Evolutionary conservation across 2,329 filamentous ascomycete species (phyloP), one percentile per base, ranked within the genome.

Genomic region (Ophiostoma ips): DNA sequence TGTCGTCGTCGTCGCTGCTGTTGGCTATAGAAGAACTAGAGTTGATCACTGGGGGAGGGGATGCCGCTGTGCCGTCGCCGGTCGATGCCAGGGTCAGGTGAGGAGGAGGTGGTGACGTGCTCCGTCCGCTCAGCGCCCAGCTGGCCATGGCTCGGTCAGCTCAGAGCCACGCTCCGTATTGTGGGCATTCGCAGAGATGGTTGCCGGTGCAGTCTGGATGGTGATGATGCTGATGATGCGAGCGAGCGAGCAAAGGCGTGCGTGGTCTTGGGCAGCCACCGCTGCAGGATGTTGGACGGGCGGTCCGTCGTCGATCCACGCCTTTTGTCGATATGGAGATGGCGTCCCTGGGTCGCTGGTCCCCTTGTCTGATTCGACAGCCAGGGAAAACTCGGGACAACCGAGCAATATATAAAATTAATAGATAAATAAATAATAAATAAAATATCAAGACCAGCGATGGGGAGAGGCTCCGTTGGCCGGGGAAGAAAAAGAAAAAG

Each of bases 121-220:
- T 50, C 24, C 35, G 52, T 46, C 54, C 55, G 49, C 53, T 54
- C 35, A 53, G 53, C 52, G 47, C 49, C 55, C 55, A 51, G 41
- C 53, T 53, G 41, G 56, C 54, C 55, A 58, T 57, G n/a, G 47
- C 50, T 38, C 30, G 38, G 36, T 51, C 55, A 55, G 55, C 37
- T 50, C 56, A 55, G 46, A 34, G 50, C 46, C 48, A 28, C 18
- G 7, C n/a, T 34, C 21, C 11, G n/a, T 44, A 50, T 24, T 9
- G 13, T 13, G n/a, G 35, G 35, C 38, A 50, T 54, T 21, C 45
- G 51, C 28, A 30, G 40, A 13, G 9, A 11, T 12, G 18, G 18
- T n/a, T 21, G 10, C 10, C 5, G 16, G 37, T 41, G 37, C 24
- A 15, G 18, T 13, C 19, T 18, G n/a, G n/a, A n/a, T n/a, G n/a